Conservation (phyloP, 2,329 filamentous ascomycete species). For the Nemania diffusa region DNA sequence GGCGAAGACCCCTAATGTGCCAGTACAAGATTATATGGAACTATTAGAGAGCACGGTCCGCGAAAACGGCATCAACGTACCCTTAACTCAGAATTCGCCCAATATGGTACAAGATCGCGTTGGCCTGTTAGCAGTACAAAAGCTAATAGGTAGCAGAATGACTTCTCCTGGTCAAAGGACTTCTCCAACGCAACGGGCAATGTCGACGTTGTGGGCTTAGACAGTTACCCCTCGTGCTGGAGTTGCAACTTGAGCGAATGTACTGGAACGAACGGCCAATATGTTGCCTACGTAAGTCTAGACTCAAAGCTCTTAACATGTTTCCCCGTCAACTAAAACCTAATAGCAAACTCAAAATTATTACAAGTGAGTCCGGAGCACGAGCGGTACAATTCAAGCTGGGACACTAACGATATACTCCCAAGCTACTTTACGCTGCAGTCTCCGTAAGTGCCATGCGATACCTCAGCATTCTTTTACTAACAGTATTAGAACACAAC, state of each 20-base stretch:
- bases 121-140: not conserved
- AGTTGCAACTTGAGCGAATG: conserved; percentile 71
- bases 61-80: conserved; percentile 67
- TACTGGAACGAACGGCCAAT: conserved; percentile 67
- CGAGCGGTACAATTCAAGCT: not conserved
- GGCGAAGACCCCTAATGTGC: conserved; percentile 58
- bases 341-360: conserved; percentile 40
- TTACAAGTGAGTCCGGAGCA: conserved; percentile 38
- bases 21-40: conserved; percentile 66
- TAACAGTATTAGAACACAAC: conserved; percentile 52
- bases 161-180: conserved; percentile 69
- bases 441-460: conserved; percentile 43
- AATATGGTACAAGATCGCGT: conserved; percentile 57
- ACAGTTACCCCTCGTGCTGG: conserved; percentile 69
- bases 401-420: not conserved
- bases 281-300: conserved; percentile 62
- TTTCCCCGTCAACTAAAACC: not conserved
- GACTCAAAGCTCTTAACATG: conserved; percentile 23
- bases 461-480: not conserved
- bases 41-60: conserved; percentile 63
- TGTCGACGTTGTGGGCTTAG: conserved; percentile 62
- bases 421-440: conserved; percentile 47
- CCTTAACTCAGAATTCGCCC: conserved; percentile 68
- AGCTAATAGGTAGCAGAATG: conserved; percentile 35
- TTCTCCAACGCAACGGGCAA: conserved; percentile 66